Evolutionary conservation across 2,329 filamentous ascomycete species (phyloP).

Genomic region (Fusarium transvaalense): DNA sequence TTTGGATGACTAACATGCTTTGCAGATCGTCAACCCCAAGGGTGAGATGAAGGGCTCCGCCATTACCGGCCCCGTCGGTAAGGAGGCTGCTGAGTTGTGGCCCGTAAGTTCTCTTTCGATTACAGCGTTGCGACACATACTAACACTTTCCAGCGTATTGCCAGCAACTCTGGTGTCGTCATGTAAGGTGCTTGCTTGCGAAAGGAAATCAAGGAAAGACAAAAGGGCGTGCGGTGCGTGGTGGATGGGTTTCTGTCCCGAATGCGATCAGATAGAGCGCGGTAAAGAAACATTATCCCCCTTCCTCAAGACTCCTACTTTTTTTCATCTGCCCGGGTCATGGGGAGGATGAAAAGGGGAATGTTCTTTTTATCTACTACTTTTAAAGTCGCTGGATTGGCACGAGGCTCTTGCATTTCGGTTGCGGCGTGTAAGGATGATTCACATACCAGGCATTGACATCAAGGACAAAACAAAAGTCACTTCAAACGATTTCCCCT

Average conservation of each 20-base stretch:
- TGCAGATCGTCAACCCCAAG: constrained; percentile 99
- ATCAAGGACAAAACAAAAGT: constrained; percentile 60
- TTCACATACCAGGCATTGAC: constrained; percentile 64
- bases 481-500: constrained; percentile 47
- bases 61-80: constrained; percentile 98
- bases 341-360: constrained; percentile 41
- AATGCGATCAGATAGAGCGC: constrained; percentile 53
- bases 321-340: constrained; percentile 31
- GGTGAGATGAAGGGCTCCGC: constrained; percentile 99
- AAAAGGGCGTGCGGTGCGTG: constrained; percentile 46
- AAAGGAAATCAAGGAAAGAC: constrained; percentile 45
- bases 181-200: constrained; percentile 78
- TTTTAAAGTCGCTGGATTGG: constrained; percentile 58
- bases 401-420: constrained; percentile 64
- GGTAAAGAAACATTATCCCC: constrained; percentile 42
- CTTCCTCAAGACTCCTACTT: constrained; percentile 38
- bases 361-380: constrained; percentile 41
- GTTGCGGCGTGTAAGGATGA: constrained; percentile 66
- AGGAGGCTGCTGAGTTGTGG: constrained; percentile 99
- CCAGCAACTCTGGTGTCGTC: constrained; percentile 99
- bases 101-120: constrained; percentile 74
- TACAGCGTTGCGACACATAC: constrained; percentile 2
- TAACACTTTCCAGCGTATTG: constrained; percentile 82
- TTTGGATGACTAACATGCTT: constrained; percentile 53
- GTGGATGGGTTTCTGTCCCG: constrained; percentile 49